Base-by-base conservation (phyloP, 768 basidiomycete species). In the Mycena galopus region DNA sequence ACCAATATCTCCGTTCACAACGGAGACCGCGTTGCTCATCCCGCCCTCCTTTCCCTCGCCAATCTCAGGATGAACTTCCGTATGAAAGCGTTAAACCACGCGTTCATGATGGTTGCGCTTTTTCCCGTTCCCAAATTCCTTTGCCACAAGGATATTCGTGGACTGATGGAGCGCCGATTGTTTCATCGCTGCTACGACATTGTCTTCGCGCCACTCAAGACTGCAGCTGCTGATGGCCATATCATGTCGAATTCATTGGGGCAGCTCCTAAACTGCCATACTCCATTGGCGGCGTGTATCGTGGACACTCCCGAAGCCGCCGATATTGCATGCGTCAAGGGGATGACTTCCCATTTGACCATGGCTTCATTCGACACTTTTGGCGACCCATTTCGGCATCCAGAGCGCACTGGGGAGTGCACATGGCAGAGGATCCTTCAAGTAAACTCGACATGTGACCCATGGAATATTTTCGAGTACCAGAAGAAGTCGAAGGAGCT, bases 131-230 rank as follows among this genome's bases (percentile, higher is more conserved):
- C 74, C 0, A 67, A 71, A 50, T 78, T 78, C 39, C 39, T 73
- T 16, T 68, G 76, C 64, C 55, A 61, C n/a, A 71, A 69, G 16
- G 32, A 65, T 0, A 32, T 71, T 25, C 53, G 44, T 7, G 62
- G 79, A 78, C 9, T 70, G 72, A 61, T 84, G 78, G 42, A 85
- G 67, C 23, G 27, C 9, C 35, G 71, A 14, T 23, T 63, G n/a
- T 2, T 75, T 23, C 77, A 77, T 33, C 32, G 69, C 12, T 75
- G 56, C 14, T 51, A 77, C 10, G 76, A 78, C 65, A 51, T 69
- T 16, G 53, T 77, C 21, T 65, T 71, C 33, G 56, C 27, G 12
- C 74, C 74, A 9, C 27, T 78, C 25, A 78, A 76, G 67, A 39
- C 27, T 3, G 77, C 73, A 0, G 75, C 74, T 39, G 19, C 29